Percentiles rank a stretch among this genome's conserved stretches.
These are phyloP conservation scores for Apostasia shenzhenica DNA, from an alignment of 106 monocot genomes.

Conservation along the genomic window DNA sequence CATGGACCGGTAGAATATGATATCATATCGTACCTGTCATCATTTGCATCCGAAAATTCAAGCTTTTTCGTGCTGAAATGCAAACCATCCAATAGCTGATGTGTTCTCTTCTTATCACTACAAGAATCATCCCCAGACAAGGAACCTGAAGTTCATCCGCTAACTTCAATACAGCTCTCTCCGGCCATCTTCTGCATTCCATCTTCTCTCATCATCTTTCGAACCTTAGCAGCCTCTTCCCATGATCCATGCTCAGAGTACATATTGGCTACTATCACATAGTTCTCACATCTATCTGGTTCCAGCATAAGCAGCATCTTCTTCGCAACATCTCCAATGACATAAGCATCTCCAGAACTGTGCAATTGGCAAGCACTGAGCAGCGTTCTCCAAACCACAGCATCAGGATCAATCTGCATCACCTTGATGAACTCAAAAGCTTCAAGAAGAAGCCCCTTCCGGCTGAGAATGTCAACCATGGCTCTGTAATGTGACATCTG, in stretches of 20 bases:
- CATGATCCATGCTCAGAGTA: constrained; percentile 58
- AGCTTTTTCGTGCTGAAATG: constrained; percentile 33
- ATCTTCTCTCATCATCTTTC: constrained; percentile 48
- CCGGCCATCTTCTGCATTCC: constrained; percentile 65
- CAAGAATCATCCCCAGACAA: constrained; percentile 38
- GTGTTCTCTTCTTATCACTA: background rate
- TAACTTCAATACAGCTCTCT: constrained; percentile 59
- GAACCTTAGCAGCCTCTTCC: constrained; percentile 49
- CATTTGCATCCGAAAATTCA: constrained; percentile 2
- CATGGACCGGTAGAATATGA: no score
- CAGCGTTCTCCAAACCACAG: constrained; percentile 76
- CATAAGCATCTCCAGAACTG: constrained; percentile 11
- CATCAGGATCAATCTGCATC: constrained; percentile 52
- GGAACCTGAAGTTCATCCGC: constrained; percentile 27
- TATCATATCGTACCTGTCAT: background rate
- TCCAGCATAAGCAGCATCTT: constrained; percentile 43
- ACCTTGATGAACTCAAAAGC: constrained; percentile 41
- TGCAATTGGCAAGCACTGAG: constrained; percentile 49
- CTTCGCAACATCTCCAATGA: constrained; percentile 30
- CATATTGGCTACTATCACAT: constrained; percentile 68
- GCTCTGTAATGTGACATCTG: constrained; percentile 62
- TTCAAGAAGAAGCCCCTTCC: constrained; percentile 47
- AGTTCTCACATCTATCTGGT: constrained; percentile 56
- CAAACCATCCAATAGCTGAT: constrained; percentile 29
- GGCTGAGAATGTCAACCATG: constrained; percentile 67